Percentiles rank a stretch among this genome's conserved stretches.
These are phyloP conservation scores for Barbarea vulgaris DNA, from an alignment of 345 rosid species.

Conservation along the genomic window DNA sequence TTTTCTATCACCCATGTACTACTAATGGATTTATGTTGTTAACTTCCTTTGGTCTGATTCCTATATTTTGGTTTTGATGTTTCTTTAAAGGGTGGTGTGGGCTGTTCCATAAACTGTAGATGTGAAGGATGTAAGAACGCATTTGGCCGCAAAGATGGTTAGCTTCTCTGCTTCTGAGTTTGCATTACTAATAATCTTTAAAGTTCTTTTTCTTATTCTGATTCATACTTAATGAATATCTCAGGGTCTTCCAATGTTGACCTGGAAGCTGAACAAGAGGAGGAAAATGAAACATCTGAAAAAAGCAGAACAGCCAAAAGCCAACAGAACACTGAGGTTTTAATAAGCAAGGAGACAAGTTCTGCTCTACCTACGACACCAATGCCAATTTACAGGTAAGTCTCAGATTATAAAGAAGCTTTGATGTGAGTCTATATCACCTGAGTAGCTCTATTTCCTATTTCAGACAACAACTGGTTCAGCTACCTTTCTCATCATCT, in stretches of 20 bases:
- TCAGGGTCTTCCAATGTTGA: conserved; percentile 62
- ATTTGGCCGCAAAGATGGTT: conserved; percentile 95
- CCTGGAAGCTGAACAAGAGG: conserved; percentile 60
- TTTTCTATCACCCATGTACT: background rate
- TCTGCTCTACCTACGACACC: conserved; percentile 69
- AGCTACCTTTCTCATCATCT: conserved; percentile 66
- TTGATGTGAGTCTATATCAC: background rate
- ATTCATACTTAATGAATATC: conserved; percentile 2
- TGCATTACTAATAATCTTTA: background rate
- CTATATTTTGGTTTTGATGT: conserved; percentile 5
- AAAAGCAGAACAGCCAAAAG: conserved; percentile 39
- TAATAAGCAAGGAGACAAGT: conserved; percentile 49
- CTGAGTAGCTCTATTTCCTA: conserved; percentile 2
- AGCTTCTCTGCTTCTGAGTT: conserved; percentile 31
- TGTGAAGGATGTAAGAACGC: conserved; percentile 97
- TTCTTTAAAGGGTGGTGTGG: conserved; percentile 79
- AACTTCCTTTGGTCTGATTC: conserved; percentile 25
- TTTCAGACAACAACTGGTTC: conserved; percentile 59
- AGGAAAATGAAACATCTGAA: conserved; percentile 63
- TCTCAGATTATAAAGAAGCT: background rate
- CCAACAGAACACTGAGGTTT: conserved; percentile 51
- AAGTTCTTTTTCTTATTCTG: background rate
- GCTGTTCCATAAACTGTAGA: conserved; percentile 94
- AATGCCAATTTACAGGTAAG: conserved; percentile 64
- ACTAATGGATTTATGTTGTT: conserved; percentile 12